Evolutionary conservation across 352 stramenopile species (phyloP).

Genomic region (Peronospora destructor): DNA sequence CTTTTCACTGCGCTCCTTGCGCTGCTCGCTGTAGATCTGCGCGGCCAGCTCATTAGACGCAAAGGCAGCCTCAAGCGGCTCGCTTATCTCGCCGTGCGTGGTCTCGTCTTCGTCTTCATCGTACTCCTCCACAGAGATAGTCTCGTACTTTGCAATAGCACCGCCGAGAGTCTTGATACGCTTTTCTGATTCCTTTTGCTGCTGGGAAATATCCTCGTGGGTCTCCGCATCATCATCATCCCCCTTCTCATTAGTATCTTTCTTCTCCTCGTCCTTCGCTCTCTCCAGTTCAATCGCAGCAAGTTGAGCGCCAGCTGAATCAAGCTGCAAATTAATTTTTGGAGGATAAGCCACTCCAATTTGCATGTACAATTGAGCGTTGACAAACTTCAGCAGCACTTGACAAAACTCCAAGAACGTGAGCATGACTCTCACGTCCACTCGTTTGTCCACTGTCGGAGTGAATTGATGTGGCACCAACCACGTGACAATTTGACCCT

Average conservation of each 20-base stretch:
- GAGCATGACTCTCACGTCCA: constrained; percentile 98
- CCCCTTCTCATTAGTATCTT: constrained; percentile 25
- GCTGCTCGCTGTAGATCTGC: constrained; percentile 72
- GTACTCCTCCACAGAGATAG: constrained; percentile 53
- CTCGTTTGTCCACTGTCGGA: constrained; percentile 92
- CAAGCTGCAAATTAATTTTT: constrained; percentile 81
- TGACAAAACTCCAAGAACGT: constrained; percentile 99
- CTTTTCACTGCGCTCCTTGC: constrained; percentile 69
- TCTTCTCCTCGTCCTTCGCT: constrained; percentile 29
- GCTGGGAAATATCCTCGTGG: constrained; percentile 40
- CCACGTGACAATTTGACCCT: constrained; percentile 95
- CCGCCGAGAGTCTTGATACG: constrained; percentile 66
- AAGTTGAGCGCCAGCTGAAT: constrained; percentile 67
- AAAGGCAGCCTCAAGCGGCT: constrained; percentile 88
- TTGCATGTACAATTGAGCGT: constrained; percentile 97
- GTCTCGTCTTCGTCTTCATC: constrained; percentile 61
- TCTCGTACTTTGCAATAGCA: constrained; percentile 30
- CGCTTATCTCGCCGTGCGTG: constrained; percentile 83
- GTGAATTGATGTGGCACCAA: constrained; percentile 98
- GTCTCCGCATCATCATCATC: constrained; percentile 30
- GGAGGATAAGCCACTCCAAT: constrained; percentile 93
- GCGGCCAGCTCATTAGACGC: constrained; percentile 70
- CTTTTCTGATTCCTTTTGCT: constrained; percentile 87
- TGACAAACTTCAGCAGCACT: constrained; percentile 96
- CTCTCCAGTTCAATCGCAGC: constrained; percentile 61